phyloP scores from a whole-genome alignment of 768 basidiomycete genomes.

The Coprinopsis marcescibilis region DNA sequence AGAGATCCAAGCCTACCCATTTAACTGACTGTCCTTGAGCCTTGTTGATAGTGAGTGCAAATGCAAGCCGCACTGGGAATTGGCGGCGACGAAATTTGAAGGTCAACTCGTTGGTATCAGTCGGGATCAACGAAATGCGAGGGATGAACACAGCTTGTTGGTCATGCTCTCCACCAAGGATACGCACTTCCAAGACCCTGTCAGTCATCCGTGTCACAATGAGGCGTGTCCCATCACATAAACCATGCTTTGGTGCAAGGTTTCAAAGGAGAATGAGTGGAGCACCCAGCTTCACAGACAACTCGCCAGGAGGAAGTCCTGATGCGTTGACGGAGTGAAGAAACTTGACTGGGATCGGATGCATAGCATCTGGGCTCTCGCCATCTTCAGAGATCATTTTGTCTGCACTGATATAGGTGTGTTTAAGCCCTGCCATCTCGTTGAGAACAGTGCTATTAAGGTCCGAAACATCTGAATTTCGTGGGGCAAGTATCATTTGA shows the following conservation, averaged over 20 bases:
- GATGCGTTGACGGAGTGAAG: conserved; percentile 26
- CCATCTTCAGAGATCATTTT: conserved; percentile 18
- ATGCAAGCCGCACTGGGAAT: conserved; percentile 33
- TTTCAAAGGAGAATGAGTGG: conserved; percentile 30
- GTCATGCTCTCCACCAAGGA: conserved; percentile 32
- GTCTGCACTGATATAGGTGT: conserved; percentile 21
- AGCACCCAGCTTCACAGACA: conserved; percentile 23
- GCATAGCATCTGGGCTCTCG: background rate
- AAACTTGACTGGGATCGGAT: conserved; percentile 24
- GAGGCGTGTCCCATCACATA: conserved; percentile 27
- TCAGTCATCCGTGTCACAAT: conserved; percentile 14
- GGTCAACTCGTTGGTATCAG: conserved; percentile 11
- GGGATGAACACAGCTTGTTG: conserved; percentile 33
- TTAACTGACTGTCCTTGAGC: conserved; percentile 31
- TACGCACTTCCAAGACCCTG: conserved; percentile 23
- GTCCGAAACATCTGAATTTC: conserved; percentile 28
- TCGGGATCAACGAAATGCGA: conserved; percentile 23
- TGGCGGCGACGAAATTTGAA: conserved; percentile 28
- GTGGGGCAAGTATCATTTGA: conserved; percentile 27
- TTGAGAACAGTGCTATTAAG: conserved; percentile 23
- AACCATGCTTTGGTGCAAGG: conserved; percentile 18
- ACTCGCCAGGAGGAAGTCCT: conserved; percentile 28
- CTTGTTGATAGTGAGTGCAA: conserved; percentile 37
- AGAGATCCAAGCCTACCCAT: conserved; percentile 28
- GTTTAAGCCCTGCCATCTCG: conserved; percentile 17